Base-by-base conservation (phyloP, 805 yeast species). In the Monosporozyma servazzii region DNA sequence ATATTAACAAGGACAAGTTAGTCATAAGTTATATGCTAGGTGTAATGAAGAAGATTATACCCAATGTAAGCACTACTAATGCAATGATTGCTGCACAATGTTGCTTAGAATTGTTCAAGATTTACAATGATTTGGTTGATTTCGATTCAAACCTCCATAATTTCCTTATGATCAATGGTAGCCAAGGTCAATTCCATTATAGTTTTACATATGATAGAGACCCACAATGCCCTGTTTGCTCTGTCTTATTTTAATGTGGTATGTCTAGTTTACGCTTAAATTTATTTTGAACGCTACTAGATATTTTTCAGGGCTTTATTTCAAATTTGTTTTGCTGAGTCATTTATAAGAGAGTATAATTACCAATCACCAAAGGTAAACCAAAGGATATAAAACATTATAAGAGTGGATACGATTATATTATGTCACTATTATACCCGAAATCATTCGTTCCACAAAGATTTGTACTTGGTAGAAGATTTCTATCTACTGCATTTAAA, bases 41-140 rank as follows among this genome's bases (percentile, higher is more conserved):
- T 0, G 95, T 91, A 33, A 87, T 88, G 49, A 91, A 91, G 65
- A 84, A 84, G 60, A 90, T 91, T 53, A 85, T 91, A 9, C 99
- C 99, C 0, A 90, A 96, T 1, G 86, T 90, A 50, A 96, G 96
- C 1, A 84, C 95, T 1, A 90, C 97, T 0, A 91, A 93, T 65
- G 96, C 98, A 2, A 77, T 91, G 21, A 79, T 91, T 31, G 96
- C 97, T 0, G 95, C 93, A 0, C 76, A 88, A 5, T 86, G 96
- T 64, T 85, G 93, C 62, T 86, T 85, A 56, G 96, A 89, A 65
- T 87, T 85, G 1, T 79, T 88, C 66, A 90, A 90, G 62, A 72
- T 89, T 23, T 76, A 87, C 43, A 81, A 95, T 1, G 80, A 83
- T 50, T 72, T 81, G 51, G 80, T 81, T 54, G 65, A 62, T 39